Percentiles rank a stretch among this genome's conserved stretches.
Evolutionary conservation across 1,284 basidiomycete species (phyloP).

Genomic region (Cryptococcus sp.): DNA sequence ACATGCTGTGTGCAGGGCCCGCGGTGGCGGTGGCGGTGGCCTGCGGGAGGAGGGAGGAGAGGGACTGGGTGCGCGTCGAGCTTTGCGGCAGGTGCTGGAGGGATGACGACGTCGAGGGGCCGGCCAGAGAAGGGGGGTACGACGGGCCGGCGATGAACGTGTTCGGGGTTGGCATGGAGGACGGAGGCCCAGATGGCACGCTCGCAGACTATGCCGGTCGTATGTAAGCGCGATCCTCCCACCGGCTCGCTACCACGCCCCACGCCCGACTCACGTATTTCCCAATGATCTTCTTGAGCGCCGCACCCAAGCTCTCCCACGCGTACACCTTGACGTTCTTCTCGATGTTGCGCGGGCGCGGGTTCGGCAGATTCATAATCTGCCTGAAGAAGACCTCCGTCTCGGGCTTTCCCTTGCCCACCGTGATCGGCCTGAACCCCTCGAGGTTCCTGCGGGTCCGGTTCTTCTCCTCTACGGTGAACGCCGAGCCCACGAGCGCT

Average conservation of each 20-base stretch:
- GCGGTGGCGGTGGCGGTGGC: too few relatives aligned
- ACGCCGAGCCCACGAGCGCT: constrained; percentile 74
- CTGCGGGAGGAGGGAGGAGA: too few relatives aligned
- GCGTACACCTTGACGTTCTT: constrained; percentile 97
- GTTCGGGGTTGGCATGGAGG: constrained; percentile 13
- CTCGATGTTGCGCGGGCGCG: constrained; percentile 93
- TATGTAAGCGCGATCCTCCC: neutral
- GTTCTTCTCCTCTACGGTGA: constrained; percentile 94
- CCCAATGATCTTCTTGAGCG: constrained; percentile 84
- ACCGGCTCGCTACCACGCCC: neutral
- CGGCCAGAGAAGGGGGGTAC: constrained; percentile 5
- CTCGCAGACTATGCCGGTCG: constrained; percentile 23
- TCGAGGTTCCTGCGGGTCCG: constrained; percentile 90
- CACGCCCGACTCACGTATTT: constrained; percentile 73
- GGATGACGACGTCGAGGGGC: neutral
- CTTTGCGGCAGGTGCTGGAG: too few relatives aligned
- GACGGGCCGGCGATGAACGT: constrained; percentile 4
- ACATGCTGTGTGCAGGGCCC: too few relatives aligned
- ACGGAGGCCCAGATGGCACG: constrained; percentile 15
- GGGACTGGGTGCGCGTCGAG: too few relatives aligned
- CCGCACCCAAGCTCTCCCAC: constrained; percentile 77
- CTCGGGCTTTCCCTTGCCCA: constrained; percentile 78
- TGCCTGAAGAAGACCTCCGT: constrained; percentile 83
- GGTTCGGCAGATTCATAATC: constrained; percentile 92
- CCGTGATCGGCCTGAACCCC: constrained; percentile 83